Conservation (phyloP, 1,139 yeast genomes). For the Taphrina wiesneri region DNA sequence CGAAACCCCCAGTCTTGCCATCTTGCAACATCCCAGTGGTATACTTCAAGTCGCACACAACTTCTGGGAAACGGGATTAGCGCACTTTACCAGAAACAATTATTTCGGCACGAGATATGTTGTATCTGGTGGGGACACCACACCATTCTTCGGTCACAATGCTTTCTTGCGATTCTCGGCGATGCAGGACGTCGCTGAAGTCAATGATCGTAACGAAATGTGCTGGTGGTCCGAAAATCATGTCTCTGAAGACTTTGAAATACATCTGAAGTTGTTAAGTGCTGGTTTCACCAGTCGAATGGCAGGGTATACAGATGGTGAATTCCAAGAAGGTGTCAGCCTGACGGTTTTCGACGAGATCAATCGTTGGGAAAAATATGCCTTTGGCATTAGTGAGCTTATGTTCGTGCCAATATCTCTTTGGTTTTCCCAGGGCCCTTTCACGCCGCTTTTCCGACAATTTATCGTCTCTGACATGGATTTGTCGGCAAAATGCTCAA, state of each 20-base stretch:
- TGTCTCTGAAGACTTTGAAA: constrained; percentile 38
- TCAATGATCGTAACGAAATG: constrained; percentile 34
- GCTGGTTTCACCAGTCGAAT: constrained; percentile 35
- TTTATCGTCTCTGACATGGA: constrained; percentile 35
- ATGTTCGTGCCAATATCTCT: constrained; percentile 34
- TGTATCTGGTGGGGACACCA: constrained; percentile 38
- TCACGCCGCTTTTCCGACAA: constrained; percentile 37
- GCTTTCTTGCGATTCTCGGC: constrained; percentile 39
- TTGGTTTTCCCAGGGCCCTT: constrained; percentile 34
- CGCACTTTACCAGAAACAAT: constrained; percentile 38
- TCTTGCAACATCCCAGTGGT: constrained; percentile 37
- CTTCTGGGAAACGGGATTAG: constrained; percentile 38
- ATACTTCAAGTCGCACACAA: constrained; percentile 36
- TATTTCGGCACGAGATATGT: constrained; percentile 38
- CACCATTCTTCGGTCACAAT: constrained; percentile 39
- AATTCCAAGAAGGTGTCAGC: constrained; percentile 38
- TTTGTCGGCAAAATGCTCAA: constrained; percentile 36
- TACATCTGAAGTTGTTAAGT: constrained; percentile 37
- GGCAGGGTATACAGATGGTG: constrained; percentile 34
- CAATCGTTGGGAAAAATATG: constrained; percentile 39
- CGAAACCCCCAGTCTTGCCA: constrained; percentile 38
- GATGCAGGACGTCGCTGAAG: constrained; percentile 34
- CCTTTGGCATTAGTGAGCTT: constrained; percentile 37
- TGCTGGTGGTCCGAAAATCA: constrained; percentile 38
- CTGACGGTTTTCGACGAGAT: constrained; percentile 38